Evolutionary conservation across 176 grass and related monocot genomes (phyloP), one percentile per base, ranked within the genome.

Genomic region (Phragmites australis): DNA sequence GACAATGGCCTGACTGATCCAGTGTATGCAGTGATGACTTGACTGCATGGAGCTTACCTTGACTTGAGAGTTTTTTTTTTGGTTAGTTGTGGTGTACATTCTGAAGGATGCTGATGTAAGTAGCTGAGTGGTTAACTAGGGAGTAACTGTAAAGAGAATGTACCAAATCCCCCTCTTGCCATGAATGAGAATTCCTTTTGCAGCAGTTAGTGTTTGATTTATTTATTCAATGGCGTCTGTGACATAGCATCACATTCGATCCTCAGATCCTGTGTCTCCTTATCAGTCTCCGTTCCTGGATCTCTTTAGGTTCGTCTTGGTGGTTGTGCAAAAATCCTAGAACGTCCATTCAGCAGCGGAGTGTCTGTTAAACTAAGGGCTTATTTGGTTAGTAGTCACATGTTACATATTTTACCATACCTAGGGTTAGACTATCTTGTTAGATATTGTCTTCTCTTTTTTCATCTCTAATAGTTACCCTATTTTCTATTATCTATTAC

Each of bases 31-130:
- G 71, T 51, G 71, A 74, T 21, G 48, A 58, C 63, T 15, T 60
- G 78, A 82, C 83, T 86, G 57, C 48, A 47, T 70, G 53, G 55
- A 17, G 77, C 63, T 42, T 89, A 89, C 48, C 34, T 77, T 86
- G 72, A 86, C 83, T 53, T n/a, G n/a, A 77, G 49, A 9, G 7
- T 49, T 26, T 66, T 72, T 75, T 85, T 83, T 52, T 85, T 83
- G 52, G 15, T 56, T 88, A 27, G 41, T 71, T 77, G 75, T 49
- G 40, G 21, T 85, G 83, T 89, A 82, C 77, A 78, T 82, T 77
- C 47, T 82, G 78, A 58, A 77, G 72, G 47, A 67, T 77, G 87
- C 85, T 34, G 25, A 25, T 85, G 87, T 89, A 82, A 85, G 87
- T 82, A 85, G 83, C 34, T 58, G 55, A 71, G 51, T 67, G 59